phyloP scores from a whole-genome alignment of 257 asterid genomes.

The Forsythia viridissima region DNA sequence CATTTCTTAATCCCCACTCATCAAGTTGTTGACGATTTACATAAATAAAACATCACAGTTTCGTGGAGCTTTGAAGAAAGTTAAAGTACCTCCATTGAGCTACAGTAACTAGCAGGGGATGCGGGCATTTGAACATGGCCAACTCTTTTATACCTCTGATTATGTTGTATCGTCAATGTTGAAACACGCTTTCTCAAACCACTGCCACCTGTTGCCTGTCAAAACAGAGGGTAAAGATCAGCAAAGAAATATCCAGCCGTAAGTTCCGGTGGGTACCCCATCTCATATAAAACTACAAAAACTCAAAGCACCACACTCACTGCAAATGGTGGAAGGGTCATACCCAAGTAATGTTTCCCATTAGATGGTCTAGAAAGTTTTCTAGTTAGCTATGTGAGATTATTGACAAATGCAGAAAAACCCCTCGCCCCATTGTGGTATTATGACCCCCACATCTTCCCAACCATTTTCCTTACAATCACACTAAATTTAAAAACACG shows the following conservation, averaged over 20 bases:
- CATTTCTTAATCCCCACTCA: neutral
- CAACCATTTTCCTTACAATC: neutral
- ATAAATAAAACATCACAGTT: neutral
- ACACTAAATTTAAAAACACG: neutral
- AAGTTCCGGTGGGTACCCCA: neutral
- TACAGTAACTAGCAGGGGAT: conserved; percentile 61
- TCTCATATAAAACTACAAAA: neutral
- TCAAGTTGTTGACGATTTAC: neutral
- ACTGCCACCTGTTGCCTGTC: conserved; percentile 41
- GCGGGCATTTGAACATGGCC: conserved; percentile 42
- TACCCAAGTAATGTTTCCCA: neutral
- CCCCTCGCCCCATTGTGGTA: neutral
- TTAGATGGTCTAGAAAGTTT: neutral
- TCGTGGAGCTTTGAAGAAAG: neutral
- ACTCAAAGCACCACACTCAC: neutral
- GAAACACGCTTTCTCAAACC: conserved; percentile 37
- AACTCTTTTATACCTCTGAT: conserved; percentile 35
- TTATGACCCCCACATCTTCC: neutral
- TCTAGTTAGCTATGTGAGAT: neutral
- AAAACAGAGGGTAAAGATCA: conserved; percentile 25
- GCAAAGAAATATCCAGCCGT: neutral
- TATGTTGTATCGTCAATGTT: conserved; percentile 36
- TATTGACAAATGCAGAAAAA: neutral
- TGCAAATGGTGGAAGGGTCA: neutral
- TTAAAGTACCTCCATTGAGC: conserved; percentile 70